Conservation (phyloP, 2,329 filamentous ascomycete genomes). For the Penicillium sp. region DNA sequence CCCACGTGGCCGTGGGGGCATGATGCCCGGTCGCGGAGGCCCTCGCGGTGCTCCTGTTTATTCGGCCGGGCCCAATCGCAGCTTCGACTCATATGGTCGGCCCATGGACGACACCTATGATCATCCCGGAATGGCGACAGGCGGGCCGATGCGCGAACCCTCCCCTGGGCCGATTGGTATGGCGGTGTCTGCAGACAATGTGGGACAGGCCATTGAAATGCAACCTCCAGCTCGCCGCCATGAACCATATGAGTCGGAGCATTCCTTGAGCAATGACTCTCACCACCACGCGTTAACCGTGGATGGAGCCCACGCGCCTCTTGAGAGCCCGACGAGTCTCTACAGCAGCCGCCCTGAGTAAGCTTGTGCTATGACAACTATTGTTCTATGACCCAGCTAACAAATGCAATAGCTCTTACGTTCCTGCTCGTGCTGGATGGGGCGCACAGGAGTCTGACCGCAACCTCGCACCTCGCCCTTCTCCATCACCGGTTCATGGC, state of each 20-base stretch:
- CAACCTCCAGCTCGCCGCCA: slow-evolving; percentile 63
- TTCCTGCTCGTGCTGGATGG: slow-evolving; percentile 52
- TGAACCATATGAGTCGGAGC: slow-evolving; percentile 20
- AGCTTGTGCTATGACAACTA: slow-evolving; percentile 39
- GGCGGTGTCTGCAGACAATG: slow-evolving; percentile 39
- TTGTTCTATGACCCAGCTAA: slow-evolving; percentile 19
- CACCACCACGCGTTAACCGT: slow-evolving; percentile 31
- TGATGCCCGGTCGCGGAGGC: slow-evolving; percentile 44
- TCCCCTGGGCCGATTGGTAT: slow-evolving; percentile 39
- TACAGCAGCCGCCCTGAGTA: slow-evolving; percentile 76
- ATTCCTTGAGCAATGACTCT: slow-evolving; percentile 27
- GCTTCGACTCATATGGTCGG: slow-evolving; percentile 41
- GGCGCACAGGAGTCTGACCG: slow-evolving; percentile 21
- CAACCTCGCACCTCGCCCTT: slow-evolving; percentile 17
- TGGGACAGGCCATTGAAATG: slow-evolving; percentile 78
- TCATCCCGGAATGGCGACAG: slow-evolving; percentile 27
- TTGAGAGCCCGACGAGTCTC: slow-evolving; percentile 68
- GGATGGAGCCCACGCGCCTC: slow-evolving; percentile 28
- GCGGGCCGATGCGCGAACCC: slow-evolving; percentile 25
- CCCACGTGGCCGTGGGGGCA: slow-evolving; percentile 40
- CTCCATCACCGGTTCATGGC: slow-evolving; percentile 12
- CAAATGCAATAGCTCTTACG: slow-evolving; percentile 34
- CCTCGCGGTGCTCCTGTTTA: slow-evolving; percentile 52
- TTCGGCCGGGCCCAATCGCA: slow-evolving; percentile 43
- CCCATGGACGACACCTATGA: slow-evolving; percentile 31